Evolutionary conservation across 805 yeast species (phyloP).

Genomic region (Yamadazyma nakazawae): DNA sequence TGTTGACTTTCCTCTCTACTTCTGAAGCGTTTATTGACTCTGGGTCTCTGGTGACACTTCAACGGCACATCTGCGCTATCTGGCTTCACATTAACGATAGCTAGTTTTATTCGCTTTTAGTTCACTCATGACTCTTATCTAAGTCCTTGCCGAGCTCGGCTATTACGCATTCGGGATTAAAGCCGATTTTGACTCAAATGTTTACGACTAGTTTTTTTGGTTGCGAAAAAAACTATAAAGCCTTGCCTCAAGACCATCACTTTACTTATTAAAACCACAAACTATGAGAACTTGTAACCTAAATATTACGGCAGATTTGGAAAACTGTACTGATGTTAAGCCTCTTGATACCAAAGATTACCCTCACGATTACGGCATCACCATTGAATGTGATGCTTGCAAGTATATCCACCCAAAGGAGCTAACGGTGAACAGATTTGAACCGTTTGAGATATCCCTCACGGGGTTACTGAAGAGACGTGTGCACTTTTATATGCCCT

Average conservation of each 20-base stretch:
- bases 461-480: conserved; percentile 1
- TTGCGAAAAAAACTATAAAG: conserved; percentile 5
- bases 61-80: no score
- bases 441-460: conserved; percentile 1
- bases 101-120: no score
- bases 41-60: no score
- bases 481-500: conserved; percentile 9
- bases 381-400: conserved; percentile 10
- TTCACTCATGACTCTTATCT: no score
- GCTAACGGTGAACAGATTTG: conserved; percentile 9
- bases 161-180: no score
- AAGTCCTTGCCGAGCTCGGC: no score
- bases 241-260: no score
- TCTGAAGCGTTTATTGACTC: no score
- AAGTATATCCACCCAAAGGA: conserved; percentile 8
- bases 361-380: conserved; percentile 16
- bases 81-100: no score
- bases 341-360: conserved; percentile 15
- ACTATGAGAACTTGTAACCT: conserved; percentile 13
- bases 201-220: background rate
- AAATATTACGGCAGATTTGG: conserved; percentile 11
- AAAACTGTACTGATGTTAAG: conserved; percentile 12
- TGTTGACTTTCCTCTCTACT: no score
- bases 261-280: background rate
- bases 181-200: background rate